A percentile compares a stretch with the other conserved stretches of the same genome.
phyloP scores from a whole-genome alignment of 2,329 filamentous ascomycete genomes.

The Knoxdaviesia proteae region DNA sequence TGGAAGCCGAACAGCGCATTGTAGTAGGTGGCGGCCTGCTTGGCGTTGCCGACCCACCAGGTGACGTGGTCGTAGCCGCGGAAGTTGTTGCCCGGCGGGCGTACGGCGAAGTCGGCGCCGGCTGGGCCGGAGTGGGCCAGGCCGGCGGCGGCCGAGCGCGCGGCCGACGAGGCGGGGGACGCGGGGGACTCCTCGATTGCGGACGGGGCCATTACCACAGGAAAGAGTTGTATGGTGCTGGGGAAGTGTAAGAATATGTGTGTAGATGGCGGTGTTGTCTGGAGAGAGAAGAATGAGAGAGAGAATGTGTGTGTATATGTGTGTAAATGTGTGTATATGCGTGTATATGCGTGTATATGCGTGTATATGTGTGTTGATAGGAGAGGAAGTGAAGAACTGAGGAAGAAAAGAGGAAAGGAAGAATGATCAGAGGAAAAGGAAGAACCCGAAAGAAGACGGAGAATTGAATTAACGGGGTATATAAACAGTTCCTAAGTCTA shows the following conservation, averaged over 20 bases:
- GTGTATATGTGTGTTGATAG: conserved; percentile 1
- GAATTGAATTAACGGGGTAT: too few relatives aligned
- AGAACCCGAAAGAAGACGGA: neutral
- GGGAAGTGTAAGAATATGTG: neutral
- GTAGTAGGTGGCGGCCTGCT: conserved; percentile 83
- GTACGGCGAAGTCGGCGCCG: conserved; percentile 33
- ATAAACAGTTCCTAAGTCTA: too few relatives aligned
- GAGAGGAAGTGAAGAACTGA: neutral
- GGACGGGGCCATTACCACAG: too few relatives aligned
- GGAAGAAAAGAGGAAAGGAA: neutral
- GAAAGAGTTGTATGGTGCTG: neutral
- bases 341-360: too few relatives aligned
- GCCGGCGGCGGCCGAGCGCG: too few relatives aligned
- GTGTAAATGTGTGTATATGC: too few relatives aligned
- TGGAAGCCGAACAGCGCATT: conserved; percentile 71
- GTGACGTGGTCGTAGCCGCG: conserved; percentile 81
- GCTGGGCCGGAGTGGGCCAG: conserved; percentile 9
- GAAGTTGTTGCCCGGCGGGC: conserved; percentile 34
- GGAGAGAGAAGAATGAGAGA: too few relatives aligned
- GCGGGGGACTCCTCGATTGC: too few relatives aligned
- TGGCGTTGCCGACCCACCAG: conserved; percentile 94
- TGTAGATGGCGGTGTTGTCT: neutral
- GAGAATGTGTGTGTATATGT: too few relatives aligned
- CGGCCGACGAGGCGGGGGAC: conserved; percentile 4
- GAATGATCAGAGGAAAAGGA: neutral